Percentiles rank a stretch among this genome's conserved stretches.
These are phyloP conservation scores for Mortierella sp. DNA, from an alignment of 371 early-diverging fungal genomes.

Conservation along the genomic window DNA sequence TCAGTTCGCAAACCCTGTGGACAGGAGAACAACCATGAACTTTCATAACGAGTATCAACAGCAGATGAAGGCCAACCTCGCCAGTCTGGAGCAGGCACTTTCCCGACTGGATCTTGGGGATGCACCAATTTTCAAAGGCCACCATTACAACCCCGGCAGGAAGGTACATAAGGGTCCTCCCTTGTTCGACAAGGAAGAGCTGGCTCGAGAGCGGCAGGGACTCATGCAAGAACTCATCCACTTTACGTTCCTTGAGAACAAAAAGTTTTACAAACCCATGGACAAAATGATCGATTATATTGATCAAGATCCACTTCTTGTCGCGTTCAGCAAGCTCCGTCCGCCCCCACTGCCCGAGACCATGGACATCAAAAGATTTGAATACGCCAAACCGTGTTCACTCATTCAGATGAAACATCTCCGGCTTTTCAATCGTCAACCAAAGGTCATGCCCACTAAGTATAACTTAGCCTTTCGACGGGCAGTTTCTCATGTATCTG, in stretches of 20 bases:
- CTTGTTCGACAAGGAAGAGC: constrained; percentile 8
- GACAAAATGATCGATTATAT: constrained; percentile 14
- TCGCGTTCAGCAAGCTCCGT: constrained; percentile 9
- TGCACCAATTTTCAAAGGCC: not conserved
- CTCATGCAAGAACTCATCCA: constrained; percentile 16
- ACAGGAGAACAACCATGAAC: not conserved
- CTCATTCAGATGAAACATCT: constrained; percentile 50
- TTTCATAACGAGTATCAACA: not conserved
- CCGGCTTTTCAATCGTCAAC: constrained; percentile 35
- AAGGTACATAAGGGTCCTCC: too few relatives aligned
- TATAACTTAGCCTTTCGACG: constrained; percentile 21
- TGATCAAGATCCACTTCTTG: constrained; percentile 12
- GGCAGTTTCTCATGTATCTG: constrained; percentile 34
- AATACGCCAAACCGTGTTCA: constrained; percentile 29
- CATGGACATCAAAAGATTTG: constrained; percentile 11
- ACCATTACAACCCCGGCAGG: not conserved
- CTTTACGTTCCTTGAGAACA: constrained; percentile 26
- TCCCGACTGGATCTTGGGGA: not conserved
- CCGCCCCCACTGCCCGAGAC: constrained; percentile 16
- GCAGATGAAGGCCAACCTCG: not conserved
- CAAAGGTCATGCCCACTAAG: constrained; percentile 14
- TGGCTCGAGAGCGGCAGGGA: not conserved
- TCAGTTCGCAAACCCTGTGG: constrained; percentile 2
- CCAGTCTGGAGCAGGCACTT: not conserved
- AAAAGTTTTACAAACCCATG: constrained; percentile 27